Evolutionary conservation across 2,329 filamentous ascomycete species (phyloP).

Genomic region (Chalara sp.): DNA sequence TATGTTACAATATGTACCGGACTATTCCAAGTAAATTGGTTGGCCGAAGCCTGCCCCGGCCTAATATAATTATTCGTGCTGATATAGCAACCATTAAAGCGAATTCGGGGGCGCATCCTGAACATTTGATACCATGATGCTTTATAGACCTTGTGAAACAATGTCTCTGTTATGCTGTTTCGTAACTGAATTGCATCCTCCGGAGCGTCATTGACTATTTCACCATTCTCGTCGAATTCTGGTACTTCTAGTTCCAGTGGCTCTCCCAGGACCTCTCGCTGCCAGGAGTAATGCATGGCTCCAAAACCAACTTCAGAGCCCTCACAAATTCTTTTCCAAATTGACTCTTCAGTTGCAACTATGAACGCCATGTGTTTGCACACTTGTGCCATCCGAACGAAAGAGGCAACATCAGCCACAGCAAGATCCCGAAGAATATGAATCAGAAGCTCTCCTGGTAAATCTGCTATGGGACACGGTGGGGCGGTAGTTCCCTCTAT

Average conservation of each 20-base stretch:
- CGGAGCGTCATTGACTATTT: conserved; percentile 1
- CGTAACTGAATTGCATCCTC: background rate
- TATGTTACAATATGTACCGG: conserved; percentile 96
- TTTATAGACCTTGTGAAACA: conserved; percentile 36
- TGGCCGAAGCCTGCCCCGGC: conserved; percentile 65
- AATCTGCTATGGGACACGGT: conserved; percentile 68
- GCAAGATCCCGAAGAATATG: conserved; percentile 73
- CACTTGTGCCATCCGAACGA: conserved; percentile 68
- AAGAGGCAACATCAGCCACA: conserved; percentile 66
- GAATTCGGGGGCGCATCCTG: conserved; percentile 73
- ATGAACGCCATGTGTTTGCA: conserved; percentile 86
- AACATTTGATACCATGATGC: conserved; percentile 65
- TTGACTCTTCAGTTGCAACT: conserved; percentile 72
- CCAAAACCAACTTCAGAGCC: conserved; percentile 69
- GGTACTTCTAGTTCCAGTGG: conserved; percentile 31
- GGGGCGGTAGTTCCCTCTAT: conserved; percentile 67
- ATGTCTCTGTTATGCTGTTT: conserved; percentile 17
- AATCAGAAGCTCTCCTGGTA: conserved; percentile 80
- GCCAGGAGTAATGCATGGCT: conserved; percentile 77
- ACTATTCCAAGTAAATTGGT: conserved; percentile 66
- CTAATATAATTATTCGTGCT: conserved; percentile 93
- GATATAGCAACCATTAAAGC: conserved; percentile 96
- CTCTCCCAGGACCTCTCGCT: conserved; percentile 52
- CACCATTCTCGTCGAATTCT: conserved; percentile 5
- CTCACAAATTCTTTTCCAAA: conserved; percentile 75